Evolutionary conservation across 371 early-diverging fungal genomes (phyloP), one percentile per base, ranked within the genome.

Genomic region (Apophysomyces sp.): DNA sequence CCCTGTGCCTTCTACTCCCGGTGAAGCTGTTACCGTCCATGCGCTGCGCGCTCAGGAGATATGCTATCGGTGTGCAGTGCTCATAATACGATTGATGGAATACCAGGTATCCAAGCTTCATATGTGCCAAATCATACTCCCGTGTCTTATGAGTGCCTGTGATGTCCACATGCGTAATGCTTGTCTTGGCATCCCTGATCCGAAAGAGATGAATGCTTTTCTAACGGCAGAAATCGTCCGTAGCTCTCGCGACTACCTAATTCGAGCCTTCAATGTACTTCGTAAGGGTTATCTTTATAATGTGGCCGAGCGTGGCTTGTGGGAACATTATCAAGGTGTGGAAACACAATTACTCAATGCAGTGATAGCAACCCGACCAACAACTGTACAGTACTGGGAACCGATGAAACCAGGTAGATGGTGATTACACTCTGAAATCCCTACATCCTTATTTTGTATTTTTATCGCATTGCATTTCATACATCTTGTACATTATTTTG

Each of bases 151-250:
- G 32, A 61, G 63, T 49, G 75, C 73, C 3, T 78, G 78, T 71
- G 78, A 78, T 41, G 63, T 67, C 0, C 64, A 73, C 44, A 52
- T 71, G 54, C 70, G 73, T 15, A 75, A 75, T 58, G 65, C 76
- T 8, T 75, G 73, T 15, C 31, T 75, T 7, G 75, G 69, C 2
- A 63, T 73, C 49, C 36, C 62, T 18, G 55, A 62, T 4, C 58
- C 68, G 9, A 61, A 68, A 9, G 56, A 69, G 15, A 24, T 69
- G 1, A 49, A 56, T 12, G 58, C 60, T 8, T 63, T 60, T 9
- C 44, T 75, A 0, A 51, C 66, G 2, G 27, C 44, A 4, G 55
- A 65, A 4, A 71, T 73, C 0, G 66, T 75, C 18, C 55, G 63
- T 8, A 36, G 53, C 0, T 61, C 76, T 4, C 51, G 76, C n/a